These are phyloP conservation scores for Boletus edulis DNA, from an alignment of 768 basidiomycete species.

Conservation along the genomic window DNA sequence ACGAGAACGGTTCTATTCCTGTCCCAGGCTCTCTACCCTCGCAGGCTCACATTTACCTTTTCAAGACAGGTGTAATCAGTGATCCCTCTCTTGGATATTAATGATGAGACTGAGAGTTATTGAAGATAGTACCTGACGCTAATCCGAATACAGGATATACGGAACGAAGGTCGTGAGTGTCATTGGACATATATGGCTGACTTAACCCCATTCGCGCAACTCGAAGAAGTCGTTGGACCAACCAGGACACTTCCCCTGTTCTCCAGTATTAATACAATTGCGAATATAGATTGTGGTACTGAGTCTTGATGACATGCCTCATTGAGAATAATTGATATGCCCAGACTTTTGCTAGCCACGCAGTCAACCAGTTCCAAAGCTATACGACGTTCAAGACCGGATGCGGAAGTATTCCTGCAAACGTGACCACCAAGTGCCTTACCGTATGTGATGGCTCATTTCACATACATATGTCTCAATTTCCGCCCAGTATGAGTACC, in stretches of 20 bases:
- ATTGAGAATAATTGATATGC: not conserved
- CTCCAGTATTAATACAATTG: slow-evolving; percentile 57
- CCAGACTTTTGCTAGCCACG: slow-evolving; percentile 48
- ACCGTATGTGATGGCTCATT: not conserved
- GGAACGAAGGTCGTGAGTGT: slow-evolving; percentile 53
- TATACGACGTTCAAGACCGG: slow-evolving; percentile 35
- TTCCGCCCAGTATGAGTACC: slow-evolving; percentile 45
- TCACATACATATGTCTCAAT: not conserved
- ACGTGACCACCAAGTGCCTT: slow-evolving; percentile 39
- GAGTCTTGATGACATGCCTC: not conserved
- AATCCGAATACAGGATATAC: slow-evolving; percentile 41
- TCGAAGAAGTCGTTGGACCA: slow-evolving; percentile 14
- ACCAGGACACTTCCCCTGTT: slow-evolving; percentile 45
- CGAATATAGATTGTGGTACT: slow-evolving; percentile 43
- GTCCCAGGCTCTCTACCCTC: slow-evolving; percentile 52
- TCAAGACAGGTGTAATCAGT: slow-evolving; percentile 50
- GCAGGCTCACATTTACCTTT: slow-evolving; percentile 53
- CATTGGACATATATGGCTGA: slow-evolving; percentile 59
- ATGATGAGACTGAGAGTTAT: slow-evolving; percentile 37
- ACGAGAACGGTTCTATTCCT: slow-evolving; percentile 52
- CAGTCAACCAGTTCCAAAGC: slow-evolving; percentile 56
- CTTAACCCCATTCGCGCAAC: slow-evolving; percentile 40
- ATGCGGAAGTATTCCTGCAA: too few relatives aligned
- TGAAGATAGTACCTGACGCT: not conserved
- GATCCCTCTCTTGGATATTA: slow-evolving; percentile 51